Conservation (phyloP, 176 grass and related monocot genomes). For the Carex littledalei region DNA sequence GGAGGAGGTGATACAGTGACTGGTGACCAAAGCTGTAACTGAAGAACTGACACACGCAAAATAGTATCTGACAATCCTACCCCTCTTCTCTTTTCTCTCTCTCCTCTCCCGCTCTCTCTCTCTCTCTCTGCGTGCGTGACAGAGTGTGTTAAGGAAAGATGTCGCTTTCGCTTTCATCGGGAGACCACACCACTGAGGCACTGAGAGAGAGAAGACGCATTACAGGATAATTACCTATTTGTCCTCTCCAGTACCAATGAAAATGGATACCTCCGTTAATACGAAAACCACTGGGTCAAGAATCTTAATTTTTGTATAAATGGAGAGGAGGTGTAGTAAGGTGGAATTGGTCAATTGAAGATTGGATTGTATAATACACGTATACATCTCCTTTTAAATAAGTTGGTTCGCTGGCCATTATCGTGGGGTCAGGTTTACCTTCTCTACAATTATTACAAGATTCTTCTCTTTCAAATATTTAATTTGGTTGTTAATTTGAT, state of each 20-base stretch:
- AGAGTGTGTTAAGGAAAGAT: slow-evolving; percentile 27
- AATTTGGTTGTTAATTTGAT: neutral
- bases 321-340: neutral
- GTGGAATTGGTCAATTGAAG: neutral
- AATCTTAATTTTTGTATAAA: neutral
- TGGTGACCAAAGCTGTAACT: slow-evolving; percentile 4
- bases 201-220: neutral
- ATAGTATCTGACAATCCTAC: slow-evolving; percentile 16
- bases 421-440: neutral
- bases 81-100: slow-evolving; percentile 1
- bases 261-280: neutral
- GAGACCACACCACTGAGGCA: neutral
- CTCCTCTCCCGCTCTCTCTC: neutral
- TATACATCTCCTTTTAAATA: neutral
- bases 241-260: neutral
- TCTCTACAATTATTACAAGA: slow-evolving; percentile 8
- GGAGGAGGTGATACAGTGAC: neutral
- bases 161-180: slow-evolving; percentile 9
- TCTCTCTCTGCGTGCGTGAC: slow-evolving; percentile 25
- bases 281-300: neutral
- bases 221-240: neutral
- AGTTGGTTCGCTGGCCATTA: slow-evolving; percentile 14
- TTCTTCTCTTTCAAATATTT: neutral
- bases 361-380: slow-evolving; percentile 1
- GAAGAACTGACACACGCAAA: slow-evolving; percentile 28